phyloP scores from a whole-genome alignment of 2,329 filamentous ascomycete species.

The Trichoderma aggressivum region DNA sequence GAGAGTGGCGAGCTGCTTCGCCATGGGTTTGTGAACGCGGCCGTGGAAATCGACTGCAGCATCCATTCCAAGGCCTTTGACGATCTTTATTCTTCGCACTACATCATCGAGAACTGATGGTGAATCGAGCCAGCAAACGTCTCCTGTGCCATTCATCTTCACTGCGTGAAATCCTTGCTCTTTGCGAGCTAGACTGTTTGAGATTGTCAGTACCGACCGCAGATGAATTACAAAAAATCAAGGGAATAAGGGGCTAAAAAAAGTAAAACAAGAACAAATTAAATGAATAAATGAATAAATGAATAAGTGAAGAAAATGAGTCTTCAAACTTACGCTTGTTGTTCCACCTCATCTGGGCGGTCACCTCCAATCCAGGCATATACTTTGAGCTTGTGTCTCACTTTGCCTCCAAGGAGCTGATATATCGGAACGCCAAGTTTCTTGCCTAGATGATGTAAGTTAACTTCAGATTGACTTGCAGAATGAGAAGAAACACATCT shows the following conservation, averaged over 20 bases:
- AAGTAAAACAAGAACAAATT: no score
- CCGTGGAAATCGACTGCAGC: slow-evolving; percentile 77
- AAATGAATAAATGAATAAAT: not conserved
- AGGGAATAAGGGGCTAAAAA: not conserved
- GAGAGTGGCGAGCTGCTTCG: slow-evolving; percentile 66
- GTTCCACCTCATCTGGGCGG: slow-evolving; percentile 62
- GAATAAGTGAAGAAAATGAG: not conserved
- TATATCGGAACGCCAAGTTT: slow-evolving; percentile 64
- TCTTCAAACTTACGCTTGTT: slow-evolving; percentile 49
- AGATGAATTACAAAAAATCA: no score
- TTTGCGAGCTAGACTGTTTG: slow-evolving; percentile 50
- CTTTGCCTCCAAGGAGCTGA: slow-evolving; percentile 70
- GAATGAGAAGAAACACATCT: not conserved
- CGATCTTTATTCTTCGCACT: slow-evolving; percentile 64
- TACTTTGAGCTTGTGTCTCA: slow-evolving; percentile 66
- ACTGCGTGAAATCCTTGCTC: slow-evolving; percentile 63
- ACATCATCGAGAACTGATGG: slow-evolving; percentile 60
- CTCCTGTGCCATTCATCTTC: slow-evolving; percentile 79
- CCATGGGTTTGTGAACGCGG: slow-evolving; percentile 75
- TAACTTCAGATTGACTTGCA: not conserved
- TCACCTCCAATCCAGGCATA: slow-evolving; percentile 80
- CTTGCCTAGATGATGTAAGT: slow-evolving; percentile 32
- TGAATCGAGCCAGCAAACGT: slow-evolving; percentile 73
- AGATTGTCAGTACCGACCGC: not conserved
- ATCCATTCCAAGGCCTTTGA: slow-evolving; percentile 68